Evolutionary conservation across 2,329 filamentous ascomycete species (phyloP), one percentile per base, ranked within the genome.

Genomic region (Pseudocercospora vitis): DNA sequence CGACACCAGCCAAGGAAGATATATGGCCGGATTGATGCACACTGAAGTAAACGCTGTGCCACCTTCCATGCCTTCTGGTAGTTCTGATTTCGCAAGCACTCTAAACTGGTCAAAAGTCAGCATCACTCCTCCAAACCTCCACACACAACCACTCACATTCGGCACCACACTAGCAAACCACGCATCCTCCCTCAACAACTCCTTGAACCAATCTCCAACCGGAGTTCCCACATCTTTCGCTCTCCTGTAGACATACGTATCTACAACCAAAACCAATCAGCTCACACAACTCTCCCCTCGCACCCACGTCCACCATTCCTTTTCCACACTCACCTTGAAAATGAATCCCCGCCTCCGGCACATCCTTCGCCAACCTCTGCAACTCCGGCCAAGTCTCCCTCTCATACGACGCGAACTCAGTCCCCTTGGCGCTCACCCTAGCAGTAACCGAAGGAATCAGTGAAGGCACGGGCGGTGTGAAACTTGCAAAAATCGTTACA

Each of bases 21-120:
- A 97, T 53, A 96, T 74, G 35, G 88, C 83, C 0, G 89, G 89
- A 74, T 97, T 96, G 70, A 96, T 92, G 73, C 91, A 96, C 33
- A 96, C 85, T 1, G 88, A 92, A 6, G 83, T 89, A 71, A 94
- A 96, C 51, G 80, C 77, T 47, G 83, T 88, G 19, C 84, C 91
- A 8, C 86, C 87, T 56, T 90, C 85, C 49, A 86, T 81, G 14
- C 81, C 88, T 0, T 74, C 63, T 0, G 83, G 81, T 1, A 95
- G 74, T 61, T 68, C 64, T 4, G 57, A 55, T 33, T 65, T 58
- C 11, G 61, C 23, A 3, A 72, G 59, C 2, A 68, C 55, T 40
- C 63, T 64, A 63, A 71, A 72, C 68, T 70, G 49, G 5, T 24
- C 26, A 26, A 14, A n/a, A 9, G 32, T 61, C 40, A 57, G 39